Evolutionary conservation across 2,329 filamentous ascomycete genomes (phyloP).

Genomic region (Ophiostoma angusticollis): DNA sequence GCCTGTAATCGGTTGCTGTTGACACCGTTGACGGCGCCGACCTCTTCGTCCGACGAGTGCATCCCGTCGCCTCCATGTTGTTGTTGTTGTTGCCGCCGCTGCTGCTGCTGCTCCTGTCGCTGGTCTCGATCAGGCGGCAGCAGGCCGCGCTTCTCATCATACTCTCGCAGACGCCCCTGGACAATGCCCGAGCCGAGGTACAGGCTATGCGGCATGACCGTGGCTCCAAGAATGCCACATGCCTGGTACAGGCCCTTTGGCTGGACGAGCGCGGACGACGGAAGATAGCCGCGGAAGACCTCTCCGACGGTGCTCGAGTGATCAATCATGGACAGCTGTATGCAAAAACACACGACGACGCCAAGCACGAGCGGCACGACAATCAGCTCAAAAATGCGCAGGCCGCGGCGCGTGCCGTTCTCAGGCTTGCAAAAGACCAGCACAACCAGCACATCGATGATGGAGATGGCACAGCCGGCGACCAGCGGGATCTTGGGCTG

Average conservation of each 20-base stretch:
- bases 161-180: constrained; percentile 52
- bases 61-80: constrained; percentile 6
- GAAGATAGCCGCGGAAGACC: constrained; percentile 53
- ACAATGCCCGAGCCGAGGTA: constrained; percentile 59
- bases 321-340: constrained; percentile 51
- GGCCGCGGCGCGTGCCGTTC: constrained; percentile 42
- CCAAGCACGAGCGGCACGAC: constrained; percentile 52
- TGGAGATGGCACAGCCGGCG: constrained; percentile 55
- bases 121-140: constrained; percentile 20
- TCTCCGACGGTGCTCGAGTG: constrained; percentile 37
- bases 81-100: constrained; percentile 13
- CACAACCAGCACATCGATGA: constrained; percentile 54
- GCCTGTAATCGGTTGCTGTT: too few relatives aligned
- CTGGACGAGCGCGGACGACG: constrained; percentile 45
- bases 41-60: too few relatives aligned
- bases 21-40: constrained; percentile 5
- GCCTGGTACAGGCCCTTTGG: constrained; percentile 51
- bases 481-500: constrained; percentile 51
- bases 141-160: constrained; percentile 45
- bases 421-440: constrained; percentile 46
- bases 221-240: constrained; percentile 66
- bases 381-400: constrained; percentile 52
- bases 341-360: constrained; percentile 58
- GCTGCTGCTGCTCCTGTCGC: constrained; percentile 7
- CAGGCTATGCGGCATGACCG: constrained; percentile 58